Conservation (phyloP, 139 green algal species). For the Medakamo hakoo region DNA sequence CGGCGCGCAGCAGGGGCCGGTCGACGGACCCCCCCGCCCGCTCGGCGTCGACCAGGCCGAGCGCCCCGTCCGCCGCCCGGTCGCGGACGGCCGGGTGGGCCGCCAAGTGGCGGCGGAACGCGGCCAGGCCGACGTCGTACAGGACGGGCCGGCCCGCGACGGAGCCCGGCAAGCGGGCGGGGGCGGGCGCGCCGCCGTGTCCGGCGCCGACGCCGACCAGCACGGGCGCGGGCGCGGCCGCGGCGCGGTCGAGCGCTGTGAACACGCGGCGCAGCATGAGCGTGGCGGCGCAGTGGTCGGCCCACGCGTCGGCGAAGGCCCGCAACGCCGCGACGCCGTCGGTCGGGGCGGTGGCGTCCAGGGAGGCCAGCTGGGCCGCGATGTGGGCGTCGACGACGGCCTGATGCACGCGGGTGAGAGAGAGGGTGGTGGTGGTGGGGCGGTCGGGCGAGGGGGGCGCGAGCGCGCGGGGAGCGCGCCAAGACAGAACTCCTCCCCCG, state of each 20-base stretch:
- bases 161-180: constrained; percentile 85
- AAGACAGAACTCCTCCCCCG: too few species aligned
- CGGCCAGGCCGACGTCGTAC: constrained; percentile 71
- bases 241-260: constrained; percentile 89
- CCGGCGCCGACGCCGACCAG: neutral
- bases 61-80: constrained; percentile 41
- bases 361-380: constrained; percentile 18
- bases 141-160: too few species aligned
- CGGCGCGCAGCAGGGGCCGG: constrained; percentile 42
- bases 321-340: constrained; percentile 60
- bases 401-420: too few species aligned
- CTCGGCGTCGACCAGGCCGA: constrained; percentile 55
- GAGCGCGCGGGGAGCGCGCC: too few species aligned
- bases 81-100: constrained; percentile 35
- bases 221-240: constrained; percentile 39
- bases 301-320: constrained; percentile 48
- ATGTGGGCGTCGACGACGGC: constrained; percentile 61
- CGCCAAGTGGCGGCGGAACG: constrained; percentile 67
- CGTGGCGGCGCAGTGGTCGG: constrained; percentile 64
- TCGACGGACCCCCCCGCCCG: constrained; percentile 60
- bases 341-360: constrained; percentile 13
- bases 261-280: constrained; percentile 86
- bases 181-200: neutral
- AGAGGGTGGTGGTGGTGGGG: too few species aligned
- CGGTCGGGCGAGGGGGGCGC: too few species aligned